Base-by-base conservation (phyloP, 2,329 filamentous ascomycete species). In the Pestalotiopsis sp. region DNA sequence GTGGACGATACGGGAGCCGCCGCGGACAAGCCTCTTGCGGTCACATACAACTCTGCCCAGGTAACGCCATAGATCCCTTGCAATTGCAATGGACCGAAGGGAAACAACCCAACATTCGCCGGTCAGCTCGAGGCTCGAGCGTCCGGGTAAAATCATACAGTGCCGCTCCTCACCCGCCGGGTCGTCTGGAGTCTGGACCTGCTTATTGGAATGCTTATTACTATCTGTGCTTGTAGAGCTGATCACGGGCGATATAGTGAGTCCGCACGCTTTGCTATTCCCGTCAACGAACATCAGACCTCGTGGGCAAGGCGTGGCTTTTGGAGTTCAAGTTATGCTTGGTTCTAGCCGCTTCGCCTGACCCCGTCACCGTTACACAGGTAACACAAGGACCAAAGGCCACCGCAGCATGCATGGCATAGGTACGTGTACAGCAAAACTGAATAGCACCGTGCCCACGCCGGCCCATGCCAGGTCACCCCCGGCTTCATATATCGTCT, bases 301-400 rank as follows among this genome's bases (percentile, higher is more conserved):
- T 36, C 57, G 45, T 52, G 45, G 45, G 45, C 45, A 52, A 20
- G n/a, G 20, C 45, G n/a, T 52, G 45, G 25, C 57, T 12, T 17
- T 31, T 27, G 25, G 17, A 38, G 6, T 25, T 31, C 12, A 13
- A 45, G 13, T 36, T 25, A 38, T 45, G 57, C 11, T 31, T 38
- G 41, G 41, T 25, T 66, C 52, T 66, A 66, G 49, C 63, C 41
- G 63, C 63, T 57, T 45, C 63, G 25, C 27, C 23, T 31, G 45
- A 65, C 41, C 41, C 52, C 27, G 27, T 56, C 49, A 38, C 63
- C 31, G 63, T 66, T 36, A 57, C 63, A 57, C 63, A 56, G 17
- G 49, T 64, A 49, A 64, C 61, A 49, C 61, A 45, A 31, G n/a
- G 17, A 14, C 20, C 39, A 64, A 64, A 36, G 61, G n/a, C 39